These are phyloP conservation scores for Ganoderma resinaceum DNA, from an alignment of 1,284 basidiomycete species.

Conservation along the genomic window DNA sequence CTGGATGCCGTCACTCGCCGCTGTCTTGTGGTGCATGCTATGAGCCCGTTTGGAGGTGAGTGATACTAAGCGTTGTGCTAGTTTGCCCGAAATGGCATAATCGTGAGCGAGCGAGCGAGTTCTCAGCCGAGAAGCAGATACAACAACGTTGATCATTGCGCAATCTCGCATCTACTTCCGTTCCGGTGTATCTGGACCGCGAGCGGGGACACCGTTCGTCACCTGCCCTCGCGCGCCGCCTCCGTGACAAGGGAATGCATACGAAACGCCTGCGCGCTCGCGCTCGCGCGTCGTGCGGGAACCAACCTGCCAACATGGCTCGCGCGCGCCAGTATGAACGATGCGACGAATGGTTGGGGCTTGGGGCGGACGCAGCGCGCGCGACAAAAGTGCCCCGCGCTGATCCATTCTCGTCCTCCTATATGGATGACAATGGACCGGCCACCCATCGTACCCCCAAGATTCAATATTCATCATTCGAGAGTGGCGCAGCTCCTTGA, in stretches of 20 bases:
- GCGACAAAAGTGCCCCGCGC: constrained; percentile 13
- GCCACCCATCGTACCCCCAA: not conserved
- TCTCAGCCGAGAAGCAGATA: not conserved
- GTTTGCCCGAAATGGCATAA: not conserved
- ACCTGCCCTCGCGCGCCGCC: not conserved
- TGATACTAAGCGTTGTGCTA: not conserved
- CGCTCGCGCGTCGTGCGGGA: not conserved
- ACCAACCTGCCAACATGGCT: too few relatives aligned
- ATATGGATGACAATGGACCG: not conserved
- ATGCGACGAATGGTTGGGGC: constrained; percentile 6
- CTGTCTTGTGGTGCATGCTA: not conserved
- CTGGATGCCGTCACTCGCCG: not conserved
- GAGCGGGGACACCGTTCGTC: not conserved
- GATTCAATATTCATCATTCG: not conserved
- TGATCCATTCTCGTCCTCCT: constrained; percentile 7
- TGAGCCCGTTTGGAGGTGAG: not conserved
- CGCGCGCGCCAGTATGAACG: constrained; percentile 11
- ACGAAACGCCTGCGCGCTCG: not conserved
- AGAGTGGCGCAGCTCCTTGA: not conserved
- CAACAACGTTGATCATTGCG: not conserved
- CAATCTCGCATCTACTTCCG: not conserved
- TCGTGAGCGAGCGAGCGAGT: not conserved
- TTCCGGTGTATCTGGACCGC: not conserved
- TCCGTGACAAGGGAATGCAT: not conserved
- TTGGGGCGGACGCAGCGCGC: constrained; percentile 12